These are phyloP conservation scores for Endothia cerciana DNA, from an alignment of 2,329 filamentous ascomycete genomes.

Conservation along the genomic window DNA sequence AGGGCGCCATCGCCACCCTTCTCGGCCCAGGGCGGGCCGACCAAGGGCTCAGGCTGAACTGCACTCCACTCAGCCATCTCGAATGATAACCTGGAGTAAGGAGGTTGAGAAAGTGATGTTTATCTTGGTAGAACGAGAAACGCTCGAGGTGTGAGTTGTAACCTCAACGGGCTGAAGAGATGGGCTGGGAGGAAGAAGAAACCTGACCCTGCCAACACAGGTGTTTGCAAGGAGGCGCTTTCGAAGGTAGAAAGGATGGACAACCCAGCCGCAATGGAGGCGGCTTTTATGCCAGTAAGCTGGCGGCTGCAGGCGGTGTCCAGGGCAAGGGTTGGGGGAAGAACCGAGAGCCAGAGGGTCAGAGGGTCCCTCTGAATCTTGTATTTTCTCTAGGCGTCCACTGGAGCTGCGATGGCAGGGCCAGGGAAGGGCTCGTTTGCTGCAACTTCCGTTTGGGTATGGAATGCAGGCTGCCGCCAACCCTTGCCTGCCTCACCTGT, in stretches of 20 bases:
- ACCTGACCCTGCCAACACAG: not conserved
- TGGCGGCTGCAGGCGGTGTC: not conserved
- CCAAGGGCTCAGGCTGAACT: not conserved
- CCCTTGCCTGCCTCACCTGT: not conserved
- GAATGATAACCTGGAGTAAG: no score
- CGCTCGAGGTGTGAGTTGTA: not conserved
- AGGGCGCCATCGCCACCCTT: not conserved
- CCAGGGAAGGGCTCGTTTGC: not conserved
- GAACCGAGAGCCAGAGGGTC: not conserved
- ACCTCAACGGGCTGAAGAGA: not conserved
- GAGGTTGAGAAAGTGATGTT: not conserved
- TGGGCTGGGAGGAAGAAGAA: not conserved
- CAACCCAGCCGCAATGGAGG: not conserved
- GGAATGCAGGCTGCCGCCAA: not conserved
- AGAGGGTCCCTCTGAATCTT: not conserved
- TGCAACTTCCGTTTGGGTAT: not conserved
- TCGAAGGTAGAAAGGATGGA: not conserved
- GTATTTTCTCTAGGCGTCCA: no score
- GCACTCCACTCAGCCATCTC: conserved; percentile 1
- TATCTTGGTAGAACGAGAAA: not conserved
- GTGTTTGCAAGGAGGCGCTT: not conserved
- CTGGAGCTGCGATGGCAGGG: not conserved
- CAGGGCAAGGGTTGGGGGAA: not conserved
- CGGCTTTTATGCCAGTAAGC: no score
- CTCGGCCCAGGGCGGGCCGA: not conserved